Percentiles rank a stretch among this genome's conserved stretches.
These are phyloP conservation scores for sunflower (Helianthus annuus) DNA, from an alignment of 129 eudicot species.

Conservation along the genomic window HanXRQr2.0-SUNRISE NC_035433.2:84864921-84865420, in stretches of 20 bases:
- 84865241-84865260: conserved; percentile 26
- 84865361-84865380: conserved; percentile 6
- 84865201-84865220: conserved; percentile 28
- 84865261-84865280: background rate
- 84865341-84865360: background rate
- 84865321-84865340: conserved; percentile 4
- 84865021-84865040: conserved; percentile 15
- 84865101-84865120: conserved; percentile 32
- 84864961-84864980: background rate
- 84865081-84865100: conserved; percentile 32
- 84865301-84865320: background rate
- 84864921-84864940: conserved; percentile 1
- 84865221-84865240: conserved; percentile 34
- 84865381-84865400: background rate
- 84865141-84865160: conserved; percentile 2
- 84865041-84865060: conserved; percentile 27
- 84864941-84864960: background rate
- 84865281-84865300: background rate
- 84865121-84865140: conserved; percentile 22
- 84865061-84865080: conserved; percentile 23
- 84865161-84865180: conserved; percentile 23
- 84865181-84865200: conserved; percentile 35
- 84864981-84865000: background rate
- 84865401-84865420: conserved; percentile 10
- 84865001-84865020: background rate